phyloP scores from a whole-genome alignment of 345 rosid species.

The Tarenaya hassleriana region DNA sequence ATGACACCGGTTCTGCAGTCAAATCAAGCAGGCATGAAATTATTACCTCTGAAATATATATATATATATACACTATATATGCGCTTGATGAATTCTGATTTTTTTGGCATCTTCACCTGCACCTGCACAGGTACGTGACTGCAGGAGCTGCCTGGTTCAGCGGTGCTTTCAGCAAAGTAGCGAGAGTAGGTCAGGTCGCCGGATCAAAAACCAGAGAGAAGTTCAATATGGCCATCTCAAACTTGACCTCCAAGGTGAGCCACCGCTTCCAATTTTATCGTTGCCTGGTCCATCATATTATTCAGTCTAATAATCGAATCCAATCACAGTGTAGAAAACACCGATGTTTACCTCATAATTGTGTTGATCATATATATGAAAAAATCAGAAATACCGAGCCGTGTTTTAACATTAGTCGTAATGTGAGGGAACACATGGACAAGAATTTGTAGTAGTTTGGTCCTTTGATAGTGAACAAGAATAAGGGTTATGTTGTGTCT shows the following conservation, averaged over 20 bases:
- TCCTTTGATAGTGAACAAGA: no score
- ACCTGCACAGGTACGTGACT: conserved; percentile 54
- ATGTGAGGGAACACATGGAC: no score
- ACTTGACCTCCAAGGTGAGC: conserved; percentile 74
- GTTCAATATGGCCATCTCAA: conserved; percentile 69
- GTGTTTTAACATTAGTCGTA: no score
- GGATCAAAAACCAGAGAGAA: conserved; percentile 85
- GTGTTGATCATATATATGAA: conserved; percentile 5
- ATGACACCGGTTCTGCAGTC: conserved; percentile 89
- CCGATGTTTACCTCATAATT: not conserved
- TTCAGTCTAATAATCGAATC: not conserved
- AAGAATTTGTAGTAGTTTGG: no score
- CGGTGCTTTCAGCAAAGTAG: conserved; percentile 84
- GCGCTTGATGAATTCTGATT: not conserved
- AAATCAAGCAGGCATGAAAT: conserved; percentile 78
- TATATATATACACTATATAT: not conserved
- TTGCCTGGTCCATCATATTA: conserved; percentile 4
- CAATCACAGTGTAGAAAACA: no score
- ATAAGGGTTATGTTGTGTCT: no score
- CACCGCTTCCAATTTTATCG: conserved; percentile 2
- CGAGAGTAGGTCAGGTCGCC: conserved; percentile 84
- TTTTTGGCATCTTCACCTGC: conserved; percentile 7
- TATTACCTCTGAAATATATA: conserved; percentile 7
- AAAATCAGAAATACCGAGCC: not conserved
- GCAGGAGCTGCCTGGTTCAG: conserved; percentile 89